A percentile compares a stretch with the other conserved stretches of the same genome.
phyloP scores from a whole-genome alignment of 257 asterid genomes.

The Scutellaria galericulata region DNA sequence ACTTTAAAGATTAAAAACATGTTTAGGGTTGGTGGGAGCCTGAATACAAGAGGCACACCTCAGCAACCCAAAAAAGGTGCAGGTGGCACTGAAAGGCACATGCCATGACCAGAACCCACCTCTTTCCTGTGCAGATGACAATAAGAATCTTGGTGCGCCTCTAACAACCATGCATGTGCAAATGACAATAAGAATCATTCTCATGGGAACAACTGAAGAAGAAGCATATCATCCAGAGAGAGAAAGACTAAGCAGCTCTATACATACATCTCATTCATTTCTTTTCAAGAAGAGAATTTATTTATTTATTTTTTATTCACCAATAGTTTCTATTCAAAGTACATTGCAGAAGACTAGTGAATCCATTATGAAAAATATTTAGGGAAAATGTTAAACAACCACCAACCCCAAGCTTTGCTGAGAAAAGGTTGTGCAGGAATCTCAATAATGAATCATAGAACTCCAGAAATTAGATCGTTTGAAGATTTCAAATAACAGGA shows the following conservation, averaged over 20 bases:
- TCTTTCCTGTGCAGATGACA: too few species aligned
- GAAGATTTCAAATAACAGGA: conserved; percentile 18
- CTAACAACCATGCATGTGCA: background rate
- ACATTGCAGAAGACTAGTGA: background rate
- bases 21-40: too few species aligned
- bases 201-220: background rate
- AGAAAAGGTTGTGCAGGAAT: conserved; percentile 19
- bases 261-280: background rate
- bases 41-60: too few species aligned
- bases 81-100: too few species aligned
- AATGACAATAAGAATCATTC: background rate
- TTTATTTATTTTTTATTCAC: background rate
- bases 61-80: too few species aligned
- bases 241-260: background rate
- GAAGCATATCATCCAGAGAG: background rate
- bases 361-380: background rate
- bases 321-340: conserved; percentile 1
- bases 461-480: background rate
- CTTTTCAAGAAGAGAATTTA: background rate
- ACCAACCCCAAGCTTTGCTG: conserved; percentile 1
- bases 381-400: conserved; percentile 5
- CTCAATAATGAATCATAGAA: background rate
- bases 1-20: too few species aligned
- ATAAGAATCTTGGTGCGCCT: too few species aligned
- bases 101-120: too few species aligned